phyloP scores from a whole-genome alignment of 441 rosid species.

The Brassica balearica region DNA sequence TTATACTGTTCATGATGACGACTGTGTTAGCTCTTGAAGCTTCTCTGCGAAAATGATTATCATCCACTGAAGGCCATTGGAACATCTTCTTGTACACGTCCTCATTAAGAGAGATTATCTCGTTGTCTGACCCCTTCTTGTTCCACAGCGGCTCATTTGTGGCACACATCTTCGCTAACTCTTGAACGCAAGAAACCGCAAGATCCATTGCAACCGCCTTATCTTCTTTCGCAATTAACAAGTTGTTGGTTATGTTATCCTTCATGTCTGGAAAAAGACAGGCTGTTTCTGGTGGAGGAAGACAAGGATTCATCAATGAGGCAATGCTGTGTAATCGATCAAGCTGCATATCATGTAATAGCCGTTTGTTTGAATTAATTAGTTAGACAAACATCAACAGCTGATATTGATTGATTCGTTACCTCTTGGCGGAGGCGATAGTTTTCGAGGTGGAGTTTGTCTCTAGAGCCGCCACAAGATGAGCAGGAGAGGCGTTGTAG shows the following conservation, averaged over 20 bases:
- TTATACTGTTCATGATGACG: constrained; percentile 80
- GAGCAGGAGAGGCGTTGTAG: constrained; percentile 64
- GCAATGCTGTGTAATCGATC: constrained; percentile 60
- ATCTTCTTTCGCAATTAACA: constrained; percentile 61
- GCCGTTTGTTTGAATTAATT: background rate
- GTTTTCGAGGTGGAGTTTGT: constrained; percentile 75
- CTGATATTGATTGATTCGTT: background rate
- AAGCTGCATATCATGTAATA: constrained; percentile 49
- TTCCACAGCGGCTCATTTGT: constrained; percentile 67
- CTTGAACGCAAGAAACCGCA: constrained; percentile 62
- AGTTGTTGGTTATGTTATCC: constrained; percentile 24
- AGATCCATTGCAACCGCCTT: constrained; percentile 66
- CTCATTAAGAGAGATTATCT: constrained; percentile 47
- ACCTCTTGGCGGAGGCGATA: constrained; percentile 75
- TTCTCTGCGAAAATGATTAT: constrained; percentile 60
- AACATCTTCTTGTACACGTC: constrained; percentile 67
- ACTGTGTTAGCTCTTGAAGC: constrained; percentile 64
- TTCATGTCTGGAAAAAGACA: constrained; percentile 40
- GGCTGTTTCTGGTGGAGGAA: constrained; percentile 37
- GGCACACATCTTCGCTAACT: constrained; percentile 68
- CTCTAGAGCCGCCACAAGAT: constrained; percentile 64
- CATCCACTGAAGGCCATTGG: constrained; percentile 54
- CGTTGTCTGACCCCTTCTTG: constrained; percentile 43
- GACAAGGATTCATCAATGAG: constrained; percentile 54
- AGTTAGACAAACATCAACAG: background rate